Evolutionary conservation across 2,329 filamentous ascomycete genomes (phyloP), one percentile per base, ranked within the genome.

Genomic region (Dactylellina parvicollis): DNA sequence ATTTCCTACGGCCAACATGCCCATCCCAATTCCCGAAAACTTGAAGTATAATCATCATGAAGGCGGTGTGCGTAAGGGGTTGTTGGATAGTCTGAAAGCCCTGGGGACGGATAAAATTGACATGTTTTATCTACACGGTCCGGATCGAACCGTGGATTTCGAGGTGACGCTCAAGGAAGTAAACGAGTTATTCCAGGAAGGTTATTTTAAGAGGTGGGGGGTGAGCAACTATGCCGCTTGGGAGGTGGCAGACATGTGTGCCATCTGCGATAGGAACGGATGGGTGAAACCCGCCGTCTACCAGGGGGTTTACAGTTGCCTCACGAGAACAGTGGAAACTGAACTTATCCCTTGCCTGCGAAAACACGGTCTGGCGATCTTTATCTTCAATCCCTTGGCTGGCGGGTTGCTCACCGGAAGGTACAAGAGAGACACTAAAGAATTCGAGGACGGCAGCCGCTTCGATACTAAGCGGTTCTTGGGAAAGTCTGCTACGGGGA

Each of bases 281-380:
- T 96, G 91, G 91, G 90, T 96, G 14, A 87, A 89, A 42, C 92
- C 92, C 0, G 92, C 90, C 0, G 87, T 96, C 62, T 96, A 91
- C 81, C 92, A 95, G 81, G 92, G 85, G 77, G 94, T 96, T 90
- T 94, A 94, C 81, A 94, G 94, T 80, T 87, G 86, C 62, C 90
- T 93, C 76, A 91, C 88, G 22, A 87, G 92, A 62, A 86, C 86
- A 60, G 88, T 94, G 75, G 92, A 95, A 79, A 80, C 85, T 0
- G 91, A 95, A 80, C 83, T 95, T 38, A 85, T 95, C 56, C 87
- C 88, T 1, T 88, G 88, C 22, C 92, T 90, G 79, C 87, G 87
- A 20, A 86, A 90, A 56, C 94, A 92, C 79, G 90, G 90, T 1
- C 84, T 95, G 16, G 90, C 92, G 75, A 85, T 95, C 42, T 91